Base-by-base conservation (phyloP, 1,284 basidiomycete genomes). In the Ganoderma leucocontextum region DNA sequence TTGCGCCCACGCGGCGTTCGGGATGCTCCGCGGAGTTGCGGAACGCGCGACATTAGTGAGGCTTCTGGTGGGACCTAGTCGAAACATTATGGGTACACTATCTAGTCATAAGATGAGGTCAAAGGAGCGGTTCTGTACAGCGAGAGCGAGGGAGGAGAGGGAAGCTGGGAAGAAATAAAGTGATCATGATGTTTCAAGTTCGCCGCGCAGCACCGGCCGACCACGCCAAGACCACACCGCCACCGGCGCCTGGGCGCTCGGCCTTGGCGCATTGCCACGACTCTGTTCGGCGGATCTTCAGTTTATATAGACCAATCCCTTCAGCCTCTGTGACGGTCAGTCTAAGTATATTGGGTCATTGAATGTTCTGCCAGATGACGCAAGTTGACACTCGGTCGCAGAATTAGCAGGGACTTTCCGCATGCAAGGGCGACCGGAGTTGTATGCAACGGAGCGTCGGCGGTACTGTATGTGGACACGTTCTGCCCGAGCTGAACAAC, bases 1-100 rank as follows among this genome's bases (percentile, higher is more conserved):
- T 25, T 57, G 65, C 53, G 35, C 4, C 38, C 66, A 67, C 62
- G 49, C 44, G 62, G 49, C 49, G 8, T 29, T 33, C 12, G n/a
- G 15, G n/a, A 29, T 25, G 38, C 49, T 22, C 36, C 39, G 25
- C 19, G 33, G 53, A 17, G 13, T 52, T 59, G 33, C 57, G 29
- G 52, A 58, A 38, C 39, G 29, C 25, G 29, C 17, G 44, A 12
- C 33, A 35, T 41, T 35, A 29, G 42, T 8, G 17, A 65, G 44
- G 19, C 42, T 12, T 38, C 25, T n/a, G 22, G 33, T 53, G 25
- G 47, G 25, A 8, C 60, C 17, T 15, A 53, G 33, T 57, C 49
- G 22, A 15, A 41, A 39, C 49, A 63, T 55, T 12, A 8, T 10
- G 5, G 10, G 8, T 25, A 25, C 4, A 9, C 22, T 8, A 60